Base-by-base conservation (phyloP, 2,329 filamentous ascomycete genomes). In the Colletotrichum spaethianum region DNA sequence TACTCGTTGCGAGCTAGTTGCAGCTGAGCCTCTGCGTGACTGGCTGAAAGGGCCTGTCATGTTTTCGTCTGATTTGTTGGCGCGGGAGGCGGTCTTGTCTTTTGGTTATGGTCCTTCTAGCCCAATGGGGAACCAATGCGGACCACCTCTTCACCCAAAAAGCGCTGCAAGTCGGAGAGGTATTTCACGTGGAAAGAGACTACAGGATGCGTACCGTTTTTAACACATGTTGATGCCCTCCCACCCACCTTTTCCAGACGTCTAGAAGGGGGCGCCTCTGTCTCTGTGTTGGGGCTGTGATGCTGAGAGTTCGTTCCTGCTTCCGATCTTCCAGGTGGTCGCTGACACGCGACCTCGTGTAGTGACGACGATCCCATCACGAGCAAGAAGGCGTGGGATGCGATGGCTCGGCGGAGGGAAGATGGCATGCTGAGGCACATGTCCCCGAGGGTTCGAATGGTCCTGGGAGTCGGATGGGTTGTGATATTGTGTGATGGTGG, bases 381-480 rank as follows among this genome's bases (percentile, higher is more conserved):
- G 65, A 59, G 69, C 36, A 63, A 42, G 48, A 67, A n/a, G 40
- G 55, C 20, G 56, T 44, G 59, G 71, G 44, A 62, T 67, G 33
- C 20, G 18, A 56, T 62, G 53, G 50, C 44, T 53, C 46, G 28
- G 42, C 46, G 52, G 23, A 65, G n/a, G 20, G 60, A 53, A 36
- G 23, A 65, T 68, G 63, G 57, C 36, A 61, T 50, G 57, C 40
- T 44, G 52, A 69, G 69, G 50, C 65, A 72, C 65, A 59, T 59
- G 59, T 68, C 69, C 59, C 57, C 62, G 42, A 63, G 33, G 56
- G 59, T 69, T 69, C 59, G 59, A 48, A 63, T 53, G 53, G 28
- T 69, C 59, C 59, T 62, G 46, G n/a, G 26, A 69, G 59, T 63
- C 65, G 53, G 38, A 63, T 46, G 65, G 52, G 78, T 50, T 79